Evolutionary conservation across 2,329 filamentous ascomycete species (phyloP).

Genomic region (Diaporthe citriasiana): DNA sequence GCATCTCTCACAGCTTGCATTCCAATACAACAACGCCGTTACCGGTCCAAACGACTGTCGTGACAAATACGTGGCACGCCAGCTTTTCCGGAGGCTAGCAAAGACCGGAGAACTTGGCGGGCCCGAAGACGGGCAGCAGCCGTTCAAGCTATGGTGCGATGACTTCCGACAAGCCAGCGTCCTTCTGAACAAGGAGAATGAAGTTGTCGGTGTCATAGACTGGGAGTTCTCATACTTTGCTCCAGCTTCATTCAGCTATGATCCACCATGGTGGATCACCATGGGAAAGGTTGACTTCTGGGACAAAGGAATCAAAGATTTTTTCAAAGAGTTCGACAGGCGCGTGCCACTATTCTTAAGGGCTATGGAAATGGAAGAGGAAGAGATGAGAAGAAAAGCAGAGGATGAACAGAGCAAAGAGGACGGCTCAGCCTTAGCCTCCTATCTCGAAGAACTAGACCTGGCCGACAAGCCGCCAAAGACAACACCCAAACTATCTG

Average conservation of each 20-base stretch:
- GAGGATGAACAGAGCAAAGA: not conserved
- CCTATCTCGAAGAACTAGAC: not conserved
- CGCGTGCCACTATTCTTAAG: not conserved
- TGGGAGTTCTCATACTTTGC: slow-evolving; percentile 35
- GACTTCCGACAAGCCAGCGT: slow-evolving; percentile 28
- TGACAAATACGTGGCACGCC: slow-evolving; percentile 53
- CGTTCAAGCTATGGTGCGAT: slow-evolving; percentile 32
- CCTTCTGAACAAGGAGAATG: not conserved
- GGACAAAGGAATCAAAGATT: not conserved
- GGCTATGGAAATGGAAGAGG: slow-evolving; percentile 30
- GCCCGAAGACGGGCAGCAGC: not conserved
- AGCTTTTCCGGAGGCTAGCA: slow-evolving; percentile 51
- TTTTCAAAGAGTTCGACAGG: not conserved
- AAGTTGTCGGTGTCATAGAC: slow-evolving; percentile 32
- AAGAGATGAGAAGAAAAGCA: not conserved
- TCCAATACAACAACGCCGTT: slow-evolving; percentile 56
- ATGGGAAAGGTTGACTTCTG: slow-evolving; percentile 1
- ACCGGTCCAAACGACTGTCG: slow-evolving; percentile 49
- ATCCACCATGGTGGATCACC: slow-evolving; percentile 24
- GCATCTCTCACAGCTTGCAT: slow-evolving; percentile 54
- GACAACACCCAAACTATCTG: not conserved
- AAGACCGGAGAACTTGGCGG: not conserved
- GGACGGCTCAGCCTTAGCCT: not conserved
- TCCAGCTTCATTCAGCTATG: not conserved
- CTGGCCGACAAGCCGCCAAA: not conserved